Conservation (phyloP, 176 grass and related monocot species). For the Lolium perenne region DNA sequence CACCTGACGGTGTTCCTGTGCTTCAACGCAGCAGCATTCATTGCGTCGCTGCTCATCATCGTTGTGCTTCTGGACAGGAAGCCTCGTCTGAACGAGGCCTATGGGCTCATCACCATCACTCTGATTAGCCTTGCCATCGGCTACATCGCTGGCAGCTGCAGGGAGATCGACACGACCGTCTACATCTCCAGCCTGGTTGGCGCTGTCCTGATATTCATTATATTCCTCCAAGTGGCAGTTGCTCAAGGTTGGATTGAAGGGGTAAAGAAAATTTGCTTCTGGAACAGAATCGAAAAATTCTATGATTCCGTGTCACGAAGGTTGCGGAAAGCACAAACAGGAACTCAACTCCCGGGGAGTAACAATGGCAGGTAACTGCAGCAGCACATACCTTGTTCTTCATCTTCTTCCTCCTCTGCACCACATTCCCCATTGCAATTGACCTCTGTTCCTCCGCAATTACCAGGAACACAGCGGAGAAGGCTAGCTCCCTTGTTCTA, state of each 20-base stretch:
- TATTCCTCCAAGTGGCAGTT: not conserved
- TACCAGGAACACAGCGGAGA: not conserved
- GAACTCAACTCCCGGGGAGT: not conserved
- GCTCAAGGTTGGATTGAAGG: not conserved
- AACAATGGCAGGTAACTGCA: not conserved
- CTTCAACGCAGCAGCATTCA: slow-evolving; percentile 33
- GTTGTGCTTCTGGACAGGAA: slow-evolving; percentile 27
- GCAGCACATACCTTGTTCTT: not conserved
- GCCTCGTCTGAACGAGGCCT: not conserved
- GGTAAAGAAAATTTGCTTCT: not conserved
- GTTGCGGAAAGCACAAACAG: not conserved
- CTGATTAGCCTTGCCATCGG: not conserved
- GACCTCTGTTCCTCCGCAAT: not conserved
- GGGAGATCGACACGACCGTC: not conserved
- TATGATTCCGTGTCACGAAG: not conserved
- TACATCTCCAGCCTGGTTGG: not conserved
- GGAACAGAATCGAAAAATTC: not conserved
- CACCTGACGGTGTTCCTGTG: slow-evolving; percentile 21
- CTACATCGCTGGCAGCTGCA: slow-evolving; percentile 30
- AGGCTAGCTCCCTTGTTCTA: slow-evolving; percentile 3
- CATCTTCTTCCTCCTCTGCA: not conserved
- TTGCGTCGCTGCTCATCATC: slow-evolving; percentile 33
- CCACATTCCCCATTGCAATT: not conserved
- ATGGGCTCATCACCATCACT: not conserved
- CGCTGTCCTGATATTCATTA: not conserved